Percentiles rank a stretch among this genome's conserved stretches.
Conservation (phyloP, 352 stramenopile genomes). For the Phytophthora idaei region DNA sequence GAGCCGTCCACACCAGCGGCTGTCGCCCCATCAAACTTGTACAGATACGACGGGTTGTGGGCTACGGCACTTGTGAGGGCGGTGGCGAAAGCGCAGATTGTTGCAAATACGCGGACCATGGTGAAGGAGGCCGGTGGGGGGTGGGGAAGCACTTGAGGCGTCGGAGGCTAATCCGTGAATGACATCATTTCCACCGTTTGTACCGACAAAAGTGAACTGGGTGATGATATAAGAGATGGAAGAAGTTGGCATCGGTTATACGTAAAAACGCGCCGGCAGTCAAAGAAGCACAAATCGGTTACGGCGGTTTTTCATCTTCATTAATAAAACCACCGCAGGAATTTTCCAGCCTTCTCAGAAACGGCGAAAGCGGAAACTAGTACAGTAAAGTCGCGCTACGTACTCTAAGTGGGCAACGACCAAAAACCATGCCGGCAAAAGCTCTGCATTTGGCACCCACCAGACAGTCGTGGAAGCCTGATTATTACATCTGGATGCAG, state of each 20-base stretch:
- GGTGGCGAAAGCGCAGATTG: constrained; percentile 17
- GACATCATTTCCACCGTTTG: background rate
- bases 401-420: too few relatives aligned
- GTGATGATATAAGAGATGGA: constrained; percentile 3
- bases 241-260: background rate
- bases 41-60: constrained; percentile 35
- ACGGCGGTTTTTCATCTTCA: too few relatives aligned
- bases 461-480: too few relatives aligned
- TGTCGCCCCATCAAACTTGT: constrained; percentile 43
- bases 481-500: too few relatives aligned
- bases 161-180: constrained; percentile 30
- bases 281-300: too few relatives aligned
- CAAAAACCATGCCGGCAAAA: too few relatives aligned
- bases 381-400: too few relatives aligned
- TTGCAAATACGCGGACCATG: constrained; percentile 18
- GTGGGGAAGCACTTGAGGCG: constrained; percentile 1
- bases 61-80: constrained; percentile 9
- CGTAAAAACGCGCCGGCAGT: too few relatives aligned
- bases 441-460: too few relatives aligned
- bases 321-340: too few relatives aligned
- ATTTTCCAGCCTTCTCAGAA: too few relatives aligned
- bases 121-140: background rate
- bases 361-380: too few relatives aligned
- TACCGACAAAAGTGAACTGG: background rate
- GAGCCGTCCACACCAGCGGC: constrained; percentile 44